Conservation (phyloP, 1,284 basidiomycete genomes). For the Sanghuangporus sanghuang region DNA sequence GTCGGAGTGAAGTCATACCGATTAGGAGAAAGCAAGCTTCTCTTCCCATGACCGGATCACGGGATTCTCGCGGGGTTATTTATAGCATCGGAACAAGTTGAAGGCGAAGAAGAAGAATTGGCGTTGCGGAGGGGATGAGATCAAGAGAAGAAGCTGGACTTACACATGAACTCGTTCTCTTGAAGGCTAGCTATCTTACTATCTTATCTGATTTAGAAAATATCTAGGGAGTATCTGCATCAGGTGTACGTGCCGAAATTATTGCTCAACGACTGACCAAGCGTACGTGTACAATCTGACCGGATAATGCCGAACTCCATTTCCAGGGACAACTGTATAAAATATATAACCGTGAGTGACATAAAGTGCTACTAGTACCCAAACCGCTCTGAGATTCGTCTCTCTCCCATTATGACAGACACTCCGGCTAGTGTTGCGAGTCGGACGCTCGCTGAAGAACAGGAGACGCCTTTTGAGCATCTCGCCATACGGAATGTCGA, state of each 20-base stretch:
- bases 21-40: neutral
- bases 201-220: too few relatives aligned
- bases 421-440: neutral
- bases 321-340: neutral
- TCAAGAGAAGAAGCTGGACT: too few relatives aligned
- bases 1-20: neutral
- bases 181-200: too few relatives aligned
- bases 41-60: neutral
- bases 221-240: too few relatives aligned
- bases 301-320: too few relatives aligned
- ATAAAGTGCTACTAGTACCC: neutral
- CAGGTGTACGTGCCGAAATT: too few relatives aligned
- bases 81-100: neutral
- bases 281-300: too few relatives aligned
- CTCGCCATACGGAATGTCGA: constrained; percentile 6
- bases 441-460: constrained; percentile 4
- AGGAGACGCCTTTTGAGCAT: constrained; percentile 15
- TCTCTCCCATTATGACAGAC: neutral
- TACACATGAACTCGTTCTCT: too few relatives aligned
- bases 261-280: too few relatives aligned
- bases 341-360: neutral
- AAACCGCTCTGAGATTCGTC: neutral
- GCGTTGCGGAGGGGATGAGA: too few relatives aligned
- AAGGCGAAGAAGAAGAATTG: neutral
- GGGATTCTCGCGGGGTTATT: neutral